These are phyloP conservation scores for Stephanodiscus triporus DNA, from an alignment of 108 stramenopile genomes.

Conservation along the genomic window DNA sequence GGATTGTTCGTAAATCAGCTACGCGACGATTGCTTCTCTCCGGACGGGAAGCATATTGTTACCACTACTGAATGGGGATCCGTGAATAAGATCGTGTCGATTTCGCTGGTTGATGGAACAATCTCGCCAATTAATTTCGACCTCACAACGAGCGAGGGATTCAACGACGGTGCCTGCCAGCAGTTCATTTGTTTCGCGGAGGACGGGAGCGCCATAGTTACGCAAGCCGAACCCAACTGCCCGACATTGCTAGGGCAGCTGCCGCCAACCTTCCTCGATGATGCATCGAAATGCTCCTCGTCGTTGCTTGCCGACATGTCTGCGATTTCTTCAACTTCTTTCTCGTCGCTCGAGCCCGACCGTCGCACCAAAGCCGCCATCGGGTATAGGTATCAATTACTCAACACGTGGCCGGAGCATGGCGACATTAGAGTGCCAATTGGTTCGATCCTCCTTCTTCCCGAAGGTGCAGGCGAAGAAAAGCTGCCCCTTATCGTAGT, in stretches of 20 bases:
- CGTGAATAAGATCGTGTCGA: constrained; percentile 46
- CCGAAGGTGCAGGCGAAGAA: constrained; percentile 34
- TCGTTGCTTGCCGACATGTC: constrained; percentile 47
- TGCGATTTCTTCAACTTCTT: constrained; percentile 58
- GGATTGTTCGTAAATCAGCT: constrained; percentile 70
- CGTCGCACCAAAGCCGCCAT: constrained; percentile 19
- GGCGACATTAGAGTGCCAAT: constrained; percentile 51
- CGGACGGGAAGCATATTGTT: constrained; percentile 47
- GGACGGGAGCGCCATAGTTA: constrained; percentile 55
- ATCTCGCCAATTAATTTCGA: constrained; percentile 53
- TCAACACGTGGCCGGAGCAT: constrained; percentile 49
- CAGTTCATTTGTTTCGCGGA: constrained; percentile 50
- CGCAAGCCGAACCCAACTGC: constrained; percentile 49
- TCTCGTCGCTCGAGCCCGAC: constrained; percentile 26
- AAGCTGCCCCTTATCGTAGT: constrained; percentile 78
- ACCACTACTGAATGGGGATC: constrained; percentile 71
- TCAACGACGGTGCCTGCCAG: constrained; percentile 30
- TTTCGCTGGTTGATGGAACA: constrained; percentile 46
- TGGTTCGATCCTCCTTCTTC: constrained; percentile 62
- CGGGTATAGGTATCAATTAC: constrained; percentile 44
- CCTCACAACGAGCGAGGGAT: constrained; percentile 14
- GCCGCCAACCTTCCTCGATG: constrained; percentile 19
- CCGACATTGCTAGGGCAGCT: constrained; percentile 58
- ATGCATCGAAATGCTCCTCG: neutral
- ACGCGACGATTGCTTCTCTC: constrained; percentile 55